Conservation (phyloP, 106 monocot species). For the Chionographis japonica region DNA sequence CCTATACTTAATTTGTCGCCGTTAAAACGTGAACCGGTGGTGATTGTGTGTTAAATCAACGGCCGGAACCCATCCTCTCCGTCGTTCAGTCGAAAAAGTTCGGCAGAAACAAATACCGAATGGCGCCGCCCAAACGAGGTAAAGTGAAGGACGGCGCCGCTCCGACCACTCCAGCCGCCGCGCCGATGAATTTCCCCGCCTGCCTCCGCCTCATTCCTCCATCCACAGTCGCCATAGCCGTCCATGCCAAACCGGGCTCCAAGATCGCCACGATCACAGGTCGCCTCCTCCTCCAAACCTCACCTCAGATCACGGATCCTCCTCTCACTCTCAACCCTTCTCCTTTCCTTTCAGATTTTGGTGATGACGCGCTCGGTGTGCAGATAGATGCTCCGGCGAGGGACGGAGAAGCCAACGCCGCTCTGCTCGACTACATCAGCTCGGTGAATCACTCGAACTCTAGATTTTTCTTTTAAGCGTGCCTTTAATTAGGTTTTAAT, state of each 20-base stretch:
- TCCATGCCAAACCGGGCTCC: constrained; percentile 95
- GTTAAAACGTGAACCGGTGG: too few species aligned
- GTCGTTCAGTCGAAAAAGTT: too few species aligned
- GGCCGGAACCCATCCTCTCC: too few species aligned
- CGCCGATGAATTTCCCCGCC: constrained; percentile 28
- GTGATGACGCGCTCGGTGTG: constrained; percentile 75
- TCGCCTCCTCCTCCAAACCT: constrained; percentile 2
- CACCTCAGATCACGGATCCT: not conserved
- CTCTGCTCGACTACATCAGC: constrained; percentile 73
- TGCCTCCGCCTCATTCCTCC: constrained; percentile 68
- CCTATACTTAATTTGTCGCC: too few species aligned
- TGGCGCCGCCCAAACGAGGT: constrained; percentile 67
- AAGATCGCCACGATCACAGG: constrained; percentile 90
- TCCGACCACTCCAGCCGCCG: constrained; percentile 11
- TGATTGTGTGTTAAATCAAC: too few species aligned
- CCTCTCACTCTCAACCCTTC: not conserved
- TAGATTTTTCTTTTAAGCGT: too few species aligned
- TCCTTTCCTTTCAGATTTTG: constrained; percentile 37
- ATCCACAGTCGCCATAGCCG: constrained; percentile 61
- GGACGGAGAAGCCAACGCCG: constrained; percentile 91
- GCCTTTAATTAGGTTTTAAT: too few species aligned
- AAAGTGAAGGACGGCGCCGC: constrained; percentile 40
- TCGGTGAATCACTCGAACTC: constrained; percentile 31
- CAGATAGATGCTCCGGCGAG: constrained; percentile 93
- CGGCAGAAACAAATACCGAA: not conserved